phyloP scores from a whole-genome alignment of 1,139 yeast genomes.

The Ogataea hybrid region DNA sequence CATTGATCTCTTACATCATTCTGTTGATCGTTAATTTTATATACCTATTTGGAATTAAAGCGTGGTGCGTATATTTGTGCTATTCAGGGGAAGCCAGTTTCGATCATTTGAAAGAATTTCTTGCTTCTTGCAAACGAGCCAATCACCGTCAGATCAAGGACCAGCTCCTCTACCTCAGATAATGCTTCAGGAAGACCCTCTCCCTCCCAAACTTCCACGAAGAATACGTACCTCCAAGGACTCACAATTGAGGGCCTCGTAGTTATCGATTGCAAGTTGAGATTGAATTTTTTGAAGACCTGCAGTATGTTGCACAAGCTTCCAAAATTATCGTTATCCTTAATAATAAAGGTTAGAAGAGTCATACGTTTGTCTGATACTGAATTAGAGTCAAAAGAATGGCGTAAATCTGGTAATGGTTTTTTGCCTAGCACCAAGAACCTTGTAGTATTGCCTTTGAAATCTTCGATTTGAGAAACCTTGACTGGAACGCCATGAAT shows the following conservation, averaged over 20 bases:
- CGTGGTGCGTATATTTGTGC: neutral
- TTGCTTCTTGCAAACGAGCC: slow-evolving; percentile 30
- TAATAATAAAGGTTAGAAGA: slow-evolving; percentile 61
- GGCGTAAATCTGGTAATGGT: slow-evolving; percentile 13
- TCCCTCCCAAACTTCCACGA: slow-evolving; percentile 57
- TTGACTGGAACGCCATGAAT: slow-evolving; percentile 61
- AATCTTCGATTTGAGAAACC: slow-evolving; percentile 63
- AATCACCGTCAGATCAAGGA: slow-evolving; percentile 27
- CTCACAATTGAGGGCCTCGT: slow-evolving; percentile 65
- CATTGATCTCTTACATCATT: no score
- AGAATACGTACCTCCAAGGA: slow-evolving; percentile 86
- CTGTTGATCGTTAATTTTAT: no score
- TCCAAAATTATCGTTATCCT: slow-evolving; percentile 67
- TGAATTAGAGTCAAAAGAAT: slow-evolving; percentile 4
- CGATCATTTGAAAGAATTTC: slow-evolving; percentile 27
- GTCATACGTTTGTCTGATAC: slow-evolving; percentile 38
- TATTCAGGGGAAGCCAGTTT: neutral
- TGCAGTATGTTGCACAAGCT: slow-evolving; percentile 67
- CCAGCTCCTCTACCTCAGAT: slow-evolving; percentile 20
- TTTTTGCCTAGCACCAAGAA: slow-evolving; percentile 61
- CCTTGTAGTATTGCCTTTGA: slow-evolving; percentile 74
- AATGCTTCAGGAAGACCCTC: slow-evolving; percentile 21
- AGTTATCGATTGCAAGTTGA: slow-evolving; percentile 69
- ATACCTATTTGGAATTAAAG: no score
- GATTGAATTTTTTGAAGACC: slow-evolving; percentile 52